These are phyloP conservation scores for Tieghemostelium lacteum DNA, from an alignment of 78 protist species.

Conservation along the genomic window DNA sequence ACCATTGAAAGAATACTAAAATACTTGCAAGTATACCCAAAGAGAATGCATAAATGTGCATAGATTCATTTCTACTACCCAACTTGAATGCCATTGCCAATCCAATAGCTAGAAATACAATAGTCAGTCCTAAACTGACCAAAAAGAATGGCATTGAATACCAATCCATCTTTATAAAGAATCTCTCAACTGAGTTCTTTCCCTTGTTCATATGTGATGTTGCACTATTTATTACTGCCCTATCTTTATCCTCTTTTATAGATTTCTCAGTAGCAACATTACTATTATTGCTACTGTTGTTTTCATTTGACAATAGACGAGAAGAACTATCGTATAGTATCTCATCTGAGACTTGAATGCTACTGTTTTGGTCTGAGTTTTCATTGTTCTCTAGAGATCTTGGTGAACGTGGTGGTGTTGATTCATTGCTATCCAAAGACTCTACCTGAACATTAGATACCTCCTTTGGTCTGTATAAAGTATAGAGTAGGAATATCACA, in stretches of 20 bases:
- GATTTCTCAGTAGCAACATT: background rate
- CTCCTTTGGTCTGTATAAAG: slow-evolving; percentile 56
- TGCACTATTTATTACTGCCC: background rate
- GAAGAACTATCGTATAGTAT: too few species aligned
- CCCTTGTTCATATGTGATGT: slow-evolving; percentile 3
- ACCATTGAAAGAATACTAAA: slow-evolving; percentile 66
- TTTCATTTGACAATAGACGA: too few species aligned
- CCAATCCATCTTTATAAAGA: slow-evolving; percentile 66
- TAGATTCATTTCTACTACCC: slow-evolving; percentile 10
- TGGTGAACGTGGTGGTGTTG: too few species aligned
- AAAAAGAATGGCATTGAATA: slow-evolving; percentile 64
- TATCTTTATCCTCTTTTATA: too few species aligned
- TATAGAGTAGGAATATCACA: slow-evolving; percentile 44
- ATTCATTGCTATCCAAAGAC: too few species aligned
- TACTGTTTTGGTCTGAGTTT: too few species aligned
- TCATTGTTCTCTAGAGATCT: too few species aligned
- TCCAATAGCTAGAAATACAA: slow-evolving; percentile 47
- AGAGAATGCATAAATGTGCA: slow-evolving; percentile 12
- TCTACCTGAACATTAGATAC: too few species aligned
- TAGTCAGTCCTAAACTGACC: slow-evolving; percentile 11
- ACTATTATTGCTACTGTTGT: background rate
- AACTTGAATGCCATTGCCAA: slow-evolving; percentile 4
- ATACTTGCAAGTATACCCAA: slow-evolving; percentile 45
- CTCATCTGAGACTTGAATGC: too few species aligned
- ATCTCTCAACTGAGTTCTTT: slow-evolving; percentile 16